Percentiles rank a stretch among this genome's conserved stretches.
phyloP scores from a whole-genome alignment of 768 basidiomycete genomes.

The Fibroporia radiculosa region DNA sequence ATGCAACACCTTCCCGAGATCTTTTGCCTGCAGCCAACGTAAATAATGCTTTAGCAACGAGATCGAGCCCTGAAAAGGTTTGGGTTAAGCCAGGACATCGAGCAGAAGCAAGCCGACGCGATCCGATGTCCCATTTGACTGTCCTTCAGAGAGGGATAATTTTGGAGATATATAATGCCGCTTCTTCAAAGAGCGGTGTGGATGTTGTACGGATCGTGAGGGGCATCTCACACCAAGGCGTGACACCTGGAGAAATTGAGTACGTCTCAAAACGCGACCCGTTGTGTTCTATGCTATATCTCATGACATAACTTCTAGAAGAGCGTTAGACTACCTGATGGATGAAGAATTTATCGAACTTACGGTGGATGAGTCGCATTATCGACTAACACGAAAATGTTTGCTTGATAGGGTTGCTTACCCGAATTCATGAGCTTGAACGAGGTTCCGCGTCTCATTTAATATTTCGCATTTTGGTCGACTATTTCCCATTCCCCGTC shows the following conservation, averaged over 20 bases:
- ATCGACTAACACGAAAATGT: background rate
- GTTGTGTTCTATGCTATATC: too few relatives aligned
- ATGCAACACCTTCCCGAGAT: background rate
- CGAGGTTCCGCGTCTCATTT: too few relatives aligned
- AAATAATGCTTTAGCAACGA: background rate
- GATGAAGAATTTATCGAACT: slow-evolving; percentile 12
- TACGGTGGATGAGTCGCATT: slow-evolving; percentile 9
- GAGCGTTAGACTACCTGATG: slow-evolving; percentile 16
- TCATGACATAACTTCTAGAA: slow-evolving; percentile 6
- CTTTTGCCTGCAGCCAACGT: background rate
- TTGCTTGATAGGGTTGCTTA: too few relatives aligned
- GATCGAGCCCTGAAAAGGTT: background rate
- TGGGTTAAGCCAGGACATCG: background rate
- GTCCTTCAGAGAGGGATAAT: slow-evolving; percentile 17
- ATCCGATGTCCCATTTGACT: slow-evolving; percentile 17
- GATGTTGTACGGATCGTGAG: slow-evolving; percentile 3
- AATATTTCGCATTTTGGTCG: too few relatives aligned
- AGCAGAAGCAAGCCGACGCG: slow-evolving; percentile 3
- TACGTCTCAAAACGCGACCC: background rate
- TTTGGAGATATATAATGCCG: slow-evolving; percentile 13
- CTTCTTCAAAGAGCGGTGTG: background rate
- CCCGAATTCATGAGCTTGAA: too few relatives aligned
- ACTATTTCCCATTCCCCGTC: too few relatives aligned
- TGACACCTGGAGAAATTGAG: slow-evolving; percentile 2
- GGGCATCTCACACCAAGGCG: slow-evolving; percentile 6